Evolutionary conservation across 1,284 basidiomycete genomes (phyloP), one percentile per base, ranked within the genome.

Genomic region (Acaromyces ingoldii): DNA sequence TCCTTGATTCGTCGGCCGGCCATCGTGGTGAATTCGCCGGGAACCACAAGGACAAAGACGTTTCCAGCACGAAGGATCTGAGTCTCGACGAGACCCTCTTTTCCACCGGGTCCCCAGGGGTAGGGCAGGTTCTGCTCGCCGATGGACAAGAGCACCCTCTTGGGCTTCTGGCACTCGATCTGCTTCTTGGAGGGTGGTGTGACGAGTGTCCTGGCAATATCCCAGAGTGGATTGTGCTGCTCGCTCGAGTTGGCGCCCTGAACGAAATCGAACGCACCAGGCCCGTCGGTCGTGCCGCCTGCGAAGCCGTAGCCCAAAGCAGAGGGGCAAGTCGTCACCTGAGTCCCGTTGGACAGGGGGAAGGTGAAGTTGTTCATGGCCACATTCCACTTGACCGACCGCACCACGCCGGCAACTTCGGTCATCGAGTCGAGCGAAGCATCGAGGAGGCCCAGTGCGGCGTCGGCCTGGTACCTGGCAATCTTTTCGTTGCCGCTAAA

Each of bases 61-160:
- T 86, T 84, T 25, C 88, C 88, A n/a, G 86, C 80, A 31, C 85
- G 84, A 48, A 89, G 77, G 77, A 89, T 85, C 77, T 89, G 88
- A 39, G 87, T 80, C 70, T 88, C 83, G 41, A 89, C 87, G 1
- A 83, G 85, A 30, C 44, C 44, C 9, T 43, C 41, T 4, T 10
- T 10, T 5, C 28, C 39, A 64, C 79, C 81, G 0, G 86, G 85
- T 2, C 85, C 81, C 88, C 88, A 89, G 55, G 82, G 80, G 72
- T 89, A 89, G 7, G 87, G 87, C 10, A 42, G 43, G 55, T 68
- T 55, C 21, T 61, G 60, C 51, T 69, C 61, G 26, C 67, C 70
- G 30, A 64, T 64, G 53, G 67, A 62, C 22, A 73, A 30, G 21
- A 90, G 76, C 64, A 90, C 85, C 4, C 87, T 85, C 74, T 89